Evolutionary conservation across 1,139 yeast genomes (phyloP).

Genomic region (Candida sp.): DNA sequence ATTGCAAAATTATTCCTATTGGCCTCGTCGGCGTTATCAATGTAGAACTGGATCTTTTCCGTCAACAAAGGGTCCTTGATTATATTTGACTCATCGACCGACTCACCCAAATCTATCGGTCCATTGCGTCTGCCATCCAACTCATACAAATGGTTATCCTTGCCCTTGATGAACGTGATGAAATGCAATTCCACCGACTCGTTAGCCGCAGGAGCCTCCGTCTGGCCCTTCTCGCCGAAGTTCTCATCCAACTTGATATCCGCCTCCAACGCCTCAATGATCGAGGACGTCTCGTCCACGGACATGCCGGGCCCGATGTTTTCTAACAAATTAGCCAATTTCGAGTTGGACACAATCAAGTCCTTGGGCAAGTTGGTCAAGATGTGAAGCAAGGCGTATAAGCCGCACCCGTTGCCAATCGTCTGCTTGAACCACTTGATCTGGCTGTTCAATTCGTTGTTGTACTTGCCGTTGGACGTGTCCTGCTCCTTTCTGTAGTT

Average conservation of each 20-base stretch:
- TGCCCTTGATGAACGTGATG: constrained; percentile 69
- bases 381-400: constrained; percentile 84
- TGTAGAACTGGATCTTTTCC: constrained; percentile 65
- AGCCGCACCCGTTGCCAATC: constrained; percentile 90
- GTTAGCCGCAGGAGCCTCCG: constrained; percentile 77
- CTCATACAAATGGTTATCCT: constrained; percentile 70
- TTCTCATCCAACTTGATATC: constrained; percentile 53
- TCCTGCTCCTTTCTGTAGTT: constrained; percentile 44
- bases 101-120: constrained; percentile 66
- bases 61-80: constrained; percentile 55
- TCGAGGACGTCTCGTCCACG: constrained; percentile 39
- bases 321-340: constrained; percentile 29
- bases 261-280: constrained; percentile 57
- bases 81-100: constrained; percentile 36
- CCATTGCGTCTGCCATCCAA: constrained; percentile 90
- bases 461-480: constrained; percentile 14
- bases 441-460: constrained; percentile 20
- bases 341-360: constrained; percentile 39
- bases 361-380: constrained; percentile 64
- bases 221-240: constrained; percentile 73
- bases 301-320: constrained; percentile 24
- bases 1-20: constrained; percentile 68
- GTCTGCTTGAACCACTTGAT: constrained; percentile 83
- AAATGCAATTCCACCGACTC: constrained; percentile 77
- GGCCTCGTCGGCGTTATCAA: constrained; percentile 61